A percentile compares a stretch with the other conserved stretches of the same genome.
phyloP scores from a whole-genome alignment of 495 filamentous ascomycete species.

The Podospora appendiculata region DNA sequence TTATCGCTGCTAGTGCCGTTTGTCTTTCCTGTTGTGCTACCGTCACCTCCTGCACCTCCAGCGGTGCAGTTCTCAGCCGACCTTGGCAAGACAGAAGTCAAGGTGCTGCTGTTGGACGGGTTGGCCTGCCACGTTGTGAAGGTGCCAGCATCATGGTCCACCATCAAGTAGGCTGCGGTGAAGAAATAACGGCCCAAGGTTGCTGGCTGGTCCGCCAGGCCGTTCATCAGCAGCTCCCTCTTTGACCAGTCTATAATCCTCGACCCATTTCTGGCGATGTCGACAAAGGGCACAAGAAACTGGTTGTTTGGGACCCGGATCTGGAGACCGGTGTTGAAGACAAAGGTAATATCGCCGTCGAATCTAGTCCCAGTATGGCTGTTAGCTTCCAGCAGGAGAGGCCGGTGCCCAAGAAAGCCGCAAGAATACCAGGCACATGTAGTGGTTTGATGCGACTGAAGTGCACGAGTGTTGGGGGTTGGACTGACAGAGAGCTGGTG shows the following conservation, averaged over 20 bases:
- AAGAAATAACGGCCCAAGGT: slow-evolving; percentile 34
- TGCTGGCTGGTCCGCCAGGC: slow-evolving; percentile 17
- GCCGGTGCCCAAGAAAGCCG: too few species aligned
- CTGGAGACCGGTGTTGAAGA: slow-evolving; percentile 12
- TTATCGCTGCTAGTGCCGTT: too few species aligned
- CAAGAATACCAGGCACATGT: too few species aligned
- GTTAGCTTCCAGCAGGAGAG: too few species aligned
- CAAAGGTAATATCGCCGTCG: slow-evolving; percentile 14
- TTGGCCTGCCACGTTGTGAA: slow-evolving; percentile 22
- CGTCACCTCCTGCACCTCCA: too few species aligned
- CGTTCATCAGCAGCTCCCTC: slow-evolving; percentile 18
- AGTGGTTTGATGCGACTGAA: too few species aligned
- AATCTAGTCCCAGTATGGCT: not conserved
- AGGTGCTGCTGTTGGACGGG: not conserved
- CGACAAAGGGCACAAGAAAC: slow-evolving; percentile 24
- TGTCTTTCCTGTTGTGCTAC: too few species aligned
- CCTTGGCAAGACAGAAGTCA: not conserved
- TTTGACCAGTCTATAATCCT: slow-evolving; percentile 10
- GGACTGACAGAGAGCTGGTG: not conserved
- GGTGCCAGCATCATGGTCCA: slow-evolving; percentile 22
- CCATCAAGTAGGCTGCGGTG: slow-evolving; percentile 29
- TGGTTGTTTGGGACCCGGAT: slow-evolving; percentile 26
- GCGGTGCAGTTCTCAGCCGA: not conserved
- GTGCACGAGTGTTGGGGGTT: too few species aligned
- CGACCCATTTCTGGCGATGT: slow-evolving; percentile 17